Evolutionary conservation across 164 flowering plant species (phyloP).

Genomic region (Vitis rotundifolia): DNA sequence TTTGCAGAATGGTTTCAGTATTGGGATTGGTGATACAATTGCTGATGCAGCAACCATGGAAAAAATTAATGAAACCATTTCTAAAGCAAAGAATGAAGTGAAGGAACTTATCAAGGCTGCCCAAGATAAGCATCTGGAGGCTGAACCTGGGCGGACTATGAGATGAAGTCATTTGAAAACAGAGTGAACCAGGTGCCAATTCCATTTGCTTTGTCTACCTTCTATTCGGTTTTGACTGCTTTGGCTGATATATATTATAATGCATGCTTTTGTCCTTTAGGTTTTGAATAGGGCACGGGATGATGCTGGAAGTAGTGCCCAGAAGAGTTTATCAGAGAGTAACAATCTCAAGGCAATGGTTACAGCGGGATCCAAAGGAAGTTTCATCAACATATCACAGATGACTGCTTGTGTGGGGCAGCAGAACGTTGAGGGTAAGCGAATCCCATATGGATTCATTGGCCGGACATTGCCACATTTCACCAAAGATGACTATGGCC

Average conservation of each 20-base stretch:
- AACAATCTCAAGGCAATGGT: constrained; percentile 99
- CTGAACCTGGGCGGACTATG: constrained; percentile 99
- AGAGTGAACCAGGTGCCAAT: constrained; percentile 88
- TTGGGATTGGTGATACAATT: constrained; percentile 98
- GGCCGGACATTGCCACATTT: constrained; percentile 95
- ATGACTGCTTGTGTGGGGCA: constrained; percentile 99
- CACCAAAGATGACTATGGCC: constrained; percentile 95
- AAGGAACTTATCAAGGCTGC: constrained; percentile 75
- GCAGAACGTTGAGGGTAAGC: constrained; percentile 99
- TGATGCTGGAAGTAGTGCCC: constrained; percentile 99
- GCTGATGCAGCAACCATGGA: constrained; percentile 98
- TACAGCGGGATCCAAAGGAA: constrained; percentile 98
- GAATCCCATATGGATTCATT: constrained; percentile 89
- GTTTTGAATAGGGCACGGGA: constrained; percentile 98
- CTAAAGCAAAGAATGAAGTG: constrained; percentile 82
- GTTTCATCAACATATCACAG: constrained; percentile 98
- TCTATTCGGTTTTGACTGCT: not conserved
- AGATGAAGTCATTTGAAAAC: constrained; percentile 98
- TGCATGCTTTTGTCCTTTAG: constrained; percentile 29
- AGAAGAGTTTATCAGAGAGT: constrained; percentile 93
- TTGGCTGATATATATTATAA: not conserved
- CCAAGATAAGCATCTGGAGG: constrained; percentile 71
- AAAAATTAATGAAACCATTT: constrained; percentile 85
- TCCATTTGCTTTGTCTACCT: not conserved
- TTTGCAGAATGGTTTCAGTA: constrained; percentile 89